Percentiles rank a stretch among this genome's conserved stretches.
Evolutionary conservation across 129 eudicot genomes (phyloP).

Genomic region (Scalesia atractyloides): DNA sequence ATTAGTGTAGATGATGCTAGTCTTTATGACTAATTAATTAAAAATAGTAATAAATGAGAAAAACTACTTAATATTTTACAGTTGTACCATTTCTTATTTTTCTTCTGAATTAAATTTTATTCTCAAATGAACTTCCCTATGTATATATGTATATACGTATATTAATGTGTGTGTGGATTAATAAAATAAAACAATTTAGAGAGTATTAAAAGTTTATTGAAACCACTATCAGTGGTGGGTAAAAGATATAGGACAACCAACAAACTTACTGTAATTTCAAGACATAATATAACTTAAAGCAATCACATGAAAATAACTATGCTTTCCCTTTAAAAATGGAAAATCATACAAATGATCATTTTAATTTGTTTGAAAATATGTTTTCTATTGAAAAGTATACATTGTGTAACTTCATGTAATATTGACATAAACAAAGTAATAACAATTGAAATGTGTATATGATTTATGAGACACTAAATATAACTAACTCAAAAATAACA

Average conservation of each 20-base stretch:
- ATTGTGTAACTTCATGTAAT: neutral
- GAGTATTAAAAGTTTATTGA: neutral
- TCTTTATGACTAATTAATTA: too few species aligned
- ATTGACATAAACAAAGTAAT: neutral
- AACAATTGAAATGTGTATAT: too few species aligned
- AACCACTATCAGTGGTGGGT: constrained; percentile 1
- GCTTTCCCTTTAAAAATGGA: neutral
- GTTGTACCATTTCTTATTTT: too few species aligned
- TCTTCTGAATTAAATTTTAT: too few species aligned
- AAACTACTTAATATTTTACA: too few species aligned
- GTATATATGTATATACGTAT: too few species aligned
- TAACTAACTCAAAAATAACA: too few species aligned
- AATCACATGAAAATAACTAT: constrained; percentile 6
- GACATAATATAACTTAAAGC: constrained; percentile 16
- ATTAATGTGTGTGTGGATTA: neutral
- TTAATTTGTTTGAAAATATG: neutral
- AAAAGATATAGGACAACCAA: constrained; percentile 3
- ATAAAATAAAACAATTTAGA: neutral
- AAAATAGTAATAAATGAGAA: too few species aligned
- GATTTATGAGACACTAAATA: too few species aligned
- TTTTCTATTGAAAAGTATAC: neutral
- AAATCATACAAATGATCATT: too few species aligned
- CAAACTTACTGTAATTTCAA: constrained; percentile 12
- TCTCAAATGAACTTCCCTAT: too few species aligned
- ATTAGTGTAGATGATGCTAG: too few species aligned